These are phyloP conservation scores for Tetracladium maxilliforme DNA, from an alignment of 2,329 filamentous ascomycete species.

Conservation along the genomic window DNA sequence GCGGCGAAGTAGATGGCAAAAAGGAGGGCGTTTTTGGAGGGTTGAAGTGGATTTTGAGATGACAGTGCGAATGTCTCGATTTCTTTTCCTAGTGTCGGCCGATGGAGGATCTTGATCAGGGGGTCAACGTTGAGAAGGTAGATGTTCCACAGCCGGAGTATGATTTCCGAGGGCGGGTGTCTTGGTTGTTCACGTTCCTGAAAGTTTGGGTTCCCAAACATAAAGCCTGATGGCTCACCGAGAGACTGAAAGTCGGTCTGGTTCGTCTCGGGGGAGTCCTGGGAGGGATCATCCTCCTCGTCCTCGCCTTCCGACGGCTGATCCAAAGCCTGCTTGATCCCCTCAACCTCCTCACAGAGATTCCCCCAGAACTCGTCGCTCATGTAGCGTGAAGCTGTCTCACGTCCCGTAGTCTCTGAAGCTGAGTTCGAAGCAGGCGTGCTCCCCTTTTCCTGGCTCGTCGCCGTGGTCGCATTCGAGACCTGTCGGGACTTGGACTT, in stretches of 20 bases:
- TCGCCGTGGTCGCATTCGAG: background rate
- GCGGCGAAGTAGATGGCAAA: conserved; percentile 48
- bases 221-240: background rate
- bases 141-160: conserved; percentile 1
- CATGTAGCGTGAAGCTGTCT: no score
- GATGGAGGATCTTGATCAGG: conserved; percentile 42
- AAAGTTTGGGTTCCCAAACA: background rate
- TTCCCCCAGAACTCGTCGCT: background rate
- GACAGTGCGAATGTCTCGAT: conserved; percentile 27
- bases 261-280: background rate
- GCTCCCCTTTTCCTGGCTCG: background rate
- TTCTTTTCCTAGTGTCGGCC: conserved; percentile 33
- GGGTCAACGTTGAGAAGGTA: conserved; percentile 29
- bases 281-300: background rate
- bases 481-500: background rate
- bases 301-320: conserved; percentile 8
- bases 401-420: no score
- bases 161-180: conserved; percentile 1
- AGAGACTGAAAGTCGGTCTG: background rate
- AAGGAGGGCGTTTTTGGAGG: conserved; percentile 40
- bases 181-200: background rate
- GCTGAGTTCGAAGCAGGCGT: no score
- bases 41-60: conserved; percentile 27
- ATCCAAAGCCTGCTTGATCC: background rate
- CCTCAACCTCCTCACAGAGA: background rate